A percentile compares a stretch with the other conserved stretches of the same genome.
phyloP scores from a whole-genome alignment of 371 early-diverging fungal genomes.

The Lichtheimia ramosa region DNA sequence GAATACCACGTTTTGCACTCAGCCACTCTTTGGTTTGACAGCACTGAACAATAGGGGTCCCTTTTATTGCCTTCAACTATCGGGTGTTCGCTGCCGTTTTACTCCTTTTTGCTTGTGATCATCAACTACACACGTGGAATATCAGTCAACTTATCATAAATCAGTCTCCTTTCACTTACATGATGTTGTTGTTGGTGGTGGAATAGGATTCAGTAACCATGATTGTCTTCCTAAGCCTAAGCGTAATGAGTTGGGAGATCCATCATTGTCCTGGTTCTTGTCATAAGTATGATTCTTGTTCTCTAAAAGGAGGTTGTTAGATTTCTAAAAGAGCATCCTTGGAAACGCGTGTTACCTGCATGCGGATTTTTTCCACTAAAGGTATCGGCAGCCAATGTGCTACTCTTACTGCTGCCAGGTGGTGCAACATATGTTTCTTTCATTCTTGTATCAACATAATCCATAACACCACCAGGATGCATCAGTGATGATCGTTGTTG shows the following conservation, averaged over 20 bases:
- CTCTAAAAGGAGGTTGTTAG: too few species aligned
- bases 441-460: neutral
- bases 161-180: too few species aligned
- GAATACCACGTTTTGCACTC: too few species aligned
- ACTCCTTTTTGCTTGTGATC: slow-evolving; percentile 7
- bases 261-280: neutral
- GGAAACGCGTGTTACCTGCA: too few species aligned
- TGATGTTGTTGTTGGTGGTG: neutral
- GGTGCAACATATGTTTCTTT: neutral
- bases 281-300: too few species aligned
- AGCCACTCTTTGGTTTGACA: too few species aligned
- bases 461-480: neutral
- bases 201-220: neutral
- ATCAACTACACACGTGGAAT: neutral
- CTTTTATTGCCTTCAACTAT: neutral
- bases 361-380: neutral
- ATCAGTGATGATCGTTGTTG: too few species aligned
- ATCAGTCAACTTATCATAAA: neutral
- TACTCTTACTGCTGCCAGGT: neutral
- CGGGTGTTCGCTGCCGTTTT: neutral
- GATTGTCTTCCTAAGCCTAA: slow-evolving; percentile 2
- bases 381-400: neutral
- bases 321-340: too few species aligned
- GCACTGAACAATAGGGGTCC: too few species aligned
- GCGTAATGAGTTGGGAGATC: neutral